A percentile compares a stretch with the other conserved stretches of the same genome.
Conservation (phyloP, 2,329 filamentous ascomycete genomes). For the Xylaria sp. region DNA sequence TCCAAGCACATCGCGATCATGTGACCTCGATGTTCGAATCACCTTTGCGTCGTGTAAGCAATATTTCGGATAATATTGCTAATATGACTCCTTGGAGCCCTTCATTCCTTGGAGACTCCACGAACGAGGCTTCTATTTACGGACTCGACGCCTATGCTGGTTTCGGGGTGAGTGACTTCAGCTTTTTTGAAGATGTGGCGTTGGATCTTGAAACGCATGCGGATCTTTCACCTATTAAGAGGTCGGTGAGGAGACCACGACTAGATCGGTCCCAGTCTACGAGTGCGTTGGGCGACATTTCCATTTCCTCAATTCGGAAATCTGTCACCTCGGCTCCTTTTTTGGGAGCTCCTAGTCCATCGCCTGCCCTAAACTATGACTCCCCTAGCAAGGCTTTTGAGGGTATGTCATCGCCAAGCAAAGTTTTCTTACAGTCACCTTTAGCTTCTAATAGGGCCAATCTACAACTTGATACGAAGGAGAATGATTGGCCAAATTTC, state of each 20-base stretch:
- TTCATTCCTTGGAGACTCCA: conserved; percentile 62
- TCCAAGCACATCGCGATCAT: conserved; percentile 86
- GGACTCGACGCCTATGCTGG: conserved; percentile 45
- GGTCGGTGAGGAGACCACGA: conserved; percentile 67
- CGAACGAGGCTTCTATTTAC: conserved; percentile 65
- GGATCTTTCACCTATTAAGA: conserved; percentile 74
- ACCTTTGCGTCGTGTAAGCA: conserved; percentile 63
- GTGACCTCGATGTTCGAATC: conserved; percentile 81
- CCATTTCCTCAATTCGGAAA: conserved; percentile 64
- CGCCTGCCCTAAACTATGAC: conserved; percentile 57
- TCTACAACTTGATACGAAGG: conserved; percentile 48
- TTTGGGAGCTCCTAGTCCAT: conserved; percentile 60
- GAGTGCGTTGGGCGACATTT: conserved; percentile 71
- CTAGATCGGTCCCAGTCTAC: conserved; percentile 72
- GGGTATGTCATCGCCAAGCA: conserved; percentile 66
- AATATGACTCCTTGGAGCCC: conserved; percentile 69
- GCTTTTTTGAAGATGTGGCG: conserved; percentile 67
- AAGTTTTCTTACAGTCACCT: conserved; percentile 58
- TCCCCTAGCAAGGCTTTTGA: conserved; percentile 70
- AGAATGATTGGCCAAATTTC: conserved; percentile 57
- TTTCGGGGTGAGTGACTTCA: conserved; percentile 69
- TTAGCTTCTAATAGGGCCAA: conserved; percentile 52
- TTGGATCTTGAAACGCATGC: conserved; percentile 58
- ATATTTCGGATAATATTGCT: conserved; percentile 60
- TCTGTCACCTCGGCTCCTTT: conserved; percentile 62